Base-by-base conservation (phyloP, 495 filamentous ascomycete genomes). In the Cetradonia linearis region DNA sequence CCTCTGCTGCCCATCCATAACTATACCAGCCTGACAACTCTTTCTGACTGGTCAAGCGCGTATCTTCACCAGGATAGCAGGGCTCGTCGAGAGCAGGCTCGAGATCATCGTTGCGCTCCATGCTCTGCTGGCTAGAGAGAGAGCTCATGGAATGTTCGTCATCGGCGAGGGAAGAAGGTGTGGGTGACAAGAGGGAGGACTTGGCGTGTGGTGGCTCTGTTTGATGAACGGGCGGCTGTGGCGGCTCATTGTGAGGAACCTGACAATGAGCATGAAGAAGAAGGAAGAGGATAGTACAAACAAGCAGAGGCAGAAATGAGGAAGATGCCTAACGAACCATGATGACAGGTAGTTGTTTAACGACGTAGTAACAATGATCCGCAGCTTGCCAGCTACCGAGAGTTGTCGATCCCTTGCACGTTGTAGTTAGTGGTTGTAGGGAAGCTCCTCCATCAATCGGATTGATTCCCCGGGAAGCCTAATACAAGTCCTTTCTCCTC, bases 21-120 rank as follows among this genome's bases (percentile, higher is more conserved):
- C 87, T 86, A 72, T 96, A 97, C 89, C 92, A 98, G 58, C 93
- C 93, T 13, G 81, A 80, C 36, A 96, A 81, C 76, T 98, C 93
- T 70, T 87, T 91, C 62, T 73, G 76, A 69, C 89, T 95, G 10
- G 93, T 98, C 38, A 83, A 78, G 18, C 93, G 83, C 34, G 86
- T 89, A 71, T 98, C 93, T 72, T 97, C 90, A 38, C 86, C 90
- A 10, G 78, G 77, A 70, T 91, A 96, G 44, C 74, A 72, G 31
- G 78, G 69, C 28, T 56, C 56, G 57, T 67, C 67, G 14, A 59
- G 20, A 20, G 60, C 52, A 56, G 70, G 65, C 42, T 68, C 63
- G 54, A 55, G 23, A 25, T 66, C 50, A n/a, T 30, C 18, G 31
- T n/a, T 14, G n/a, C 10, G 50, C 50, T 54, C 60, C 66, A 66